Evolutionary conservation across 495 filamentous ascomycete species (phyloP), one percentile per base, ranked within the genome.

Genomic region (Aspergillus incahuasiensis): DNA sequence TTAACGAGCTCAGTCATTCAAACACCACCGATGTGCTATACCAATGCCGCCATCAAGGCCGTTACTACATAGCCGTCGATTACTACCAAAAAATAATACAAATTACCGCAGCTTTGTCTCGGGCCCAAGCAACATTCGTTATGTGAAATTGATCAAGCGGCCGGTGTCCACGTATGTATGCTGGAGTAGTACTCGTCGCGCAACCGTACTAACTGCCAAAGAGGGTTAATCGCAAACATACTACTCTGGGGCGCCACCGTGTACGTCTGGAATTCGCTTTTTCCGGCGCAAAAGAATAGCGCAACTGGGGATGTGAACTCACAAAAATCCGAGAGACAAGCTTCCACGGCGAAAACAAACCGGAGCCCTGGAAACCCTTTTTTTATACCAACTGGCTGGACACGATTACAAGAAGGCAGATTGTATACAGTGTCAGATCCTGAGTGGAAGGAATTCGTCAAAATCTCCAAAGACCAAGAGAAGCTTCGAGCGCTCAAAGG

Each of bases 391-490:
- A 67, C 91, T 24, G 73, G 76, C n/a, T 78, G 75, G 64, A 68
- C 73, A 63, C 82, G 60, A 47, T 73, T 71, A 72, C 74, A 59
- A 64, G 74, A 71, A 64, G 69, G 66, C 25, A 70, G 66, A 41
- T 81, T 68, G 13, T 92, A 90, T 66, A 72, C 76, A 20, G 72
- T 76, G 21, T 77, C 71, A 3, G 84, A 88, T 63, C 86, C 88
- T 3, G 89, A 91, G 65, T 91, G 86, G 86, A 73, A 80, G 60
- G 72, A 77, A 42, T 91, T 88, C 57, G 60, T 82, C 18, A 79
- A 77, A 35, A 70, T 89, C 19, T 77, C 79, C 20, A 71, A 74
- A 22, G 76, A 91, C 62, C 62, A 58, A 18, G 59, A 77, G 25
- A 69, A 76, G 50, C 58, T 80, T 22, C 57, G 69, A 28, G 63